Evolutionary conservation across 2,329 filamentous ascomycete species (phyloP).

Genomic region (Colletotrichum sp.): DNA sequence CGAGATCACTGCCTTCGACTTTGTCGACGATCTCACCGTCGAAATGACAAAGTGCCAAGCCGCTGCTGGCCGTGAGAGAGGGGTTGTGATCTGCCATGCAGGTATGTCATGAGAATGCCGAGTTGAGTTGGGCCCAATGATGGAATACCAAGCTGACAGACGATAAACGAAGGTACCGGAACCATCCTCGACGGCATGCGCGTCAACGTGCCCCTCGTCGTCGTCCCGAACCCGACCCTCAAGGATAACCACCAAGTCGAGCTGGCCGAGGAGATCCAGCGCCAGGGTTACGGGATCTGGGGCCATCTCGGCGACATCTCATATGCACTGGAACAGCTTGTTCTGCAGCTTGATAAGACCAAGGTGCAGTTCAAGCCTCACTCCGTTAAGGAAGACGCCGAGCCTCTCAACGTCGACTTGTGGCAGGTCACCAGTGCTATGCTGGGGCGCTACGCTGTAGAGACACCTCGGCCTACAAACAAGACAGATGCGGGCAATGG

Average conservation of each 20-base stretch:
- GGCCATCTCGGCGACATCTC: slow-evolving; percentile 19
- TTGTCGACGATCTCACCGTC: slow-evolving; percentile 64
- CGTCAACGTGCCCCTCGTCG: slow-evolving; percentile 77
- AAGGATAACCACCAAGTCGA: slow-evolving; percentile 92
- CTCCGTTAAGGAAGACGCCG: neutral
- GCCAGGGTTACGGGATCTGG: slow-evolving; percentile 75
- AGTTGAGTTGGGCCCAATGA: neutral
- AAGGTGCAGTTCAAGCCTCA: slow-evolving; percentile 14
- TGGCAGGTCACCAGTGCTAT: slow-evolving; percentile 20
- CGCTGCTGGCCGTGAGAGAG: slow-evolving; percentile 56
- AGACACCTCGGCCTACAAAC: neutral
- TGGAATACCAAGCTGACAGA: neutral
- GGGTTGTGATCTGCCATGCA: slow-evolving; percentile 87
- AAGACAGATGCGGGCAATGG: neutral
- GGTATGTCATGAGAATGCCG: slow-evolving; percentile 54
- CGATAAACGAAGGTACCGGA: slow-evolving; percentile 71
- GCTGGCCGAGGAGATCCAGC: slow-evolving; percentile 77
- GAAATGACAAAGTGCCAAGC: slow-evolving; percentile 64
- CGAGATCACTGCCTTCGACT: slow-evolving; percentile 67
- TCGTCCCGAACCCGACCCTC: slow-evolving; percentile 83
- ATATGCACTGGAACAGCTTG: slow-evolving; percentile 20
- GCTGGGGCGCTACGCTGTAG: slow-evolving; percentile 6
- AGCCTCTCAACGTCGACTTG: neutral
- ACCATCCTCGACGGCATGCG: slow-evolving; percentile 85
- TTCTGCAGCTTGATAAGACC: slow-evolving; percentile 14